Base-by-base conservation (phyloP, 2,329 filamentous ascomycete genomes). In the Incumbomyces lentus region DNA sequence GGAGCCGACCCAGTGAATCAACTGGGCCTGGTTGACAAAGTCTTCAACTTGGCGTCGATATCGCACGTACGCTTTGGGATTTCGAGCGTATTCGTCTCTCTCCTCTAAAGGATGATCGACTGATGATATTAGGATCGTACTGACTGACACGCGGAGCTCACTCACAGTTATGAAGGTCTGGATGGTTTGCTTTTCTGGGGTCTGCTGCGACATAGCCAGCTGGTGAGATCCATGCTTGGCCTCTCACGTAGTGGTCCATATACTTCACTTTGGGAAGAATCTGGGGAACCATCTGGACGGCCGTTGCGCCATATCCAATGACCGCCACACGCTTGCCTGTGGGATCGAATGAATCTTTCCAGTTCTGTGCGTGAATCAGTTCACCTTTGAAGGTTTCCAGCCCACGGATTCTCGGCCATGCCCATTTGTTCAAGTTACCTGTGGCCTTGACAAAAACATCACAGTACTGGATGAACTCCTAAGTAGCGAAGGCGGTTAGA, bases 361-460 rank as follows among this genome's bases (percentile, higher is more conserved):
- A 73, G 7, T 67, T 62, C 3, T 61, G 56, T 1, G 68, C 66
- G 53, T 73, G 69, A 47, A 71, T 69, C 31, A 61, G 60, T 3
- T 63, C 54, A 11, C 69, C 68, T 31, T 63, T 50, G 52, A 68
- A 72, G 0, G 44, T 42, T 1, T 52, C 48, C 1, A 55, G 52
- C 2, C 58, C 60, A 26, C 54, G 55, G 32, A 62, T 59, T 1
- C 49, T 22, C 45, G 63, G 38, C 65, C 64, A 51, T 52, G 62
- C 60, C 0, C 75, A 76, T 31, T 68, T 60, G 53, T 80, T 79
- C 30, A 79, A 60, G 53, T 79, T 74, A 1, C 77, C 76, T 18
- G 78, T 74, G 1, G 72, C 76, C 11, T 72, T 76, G 19, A 79
- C 64, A 10, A 80, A 30, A 30, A 40, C 14, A 26, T 40, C 38